These are phyloP conservation scores for Coemansia sp. DNA, from an alignment of 192 early-diverging fungal species.

Conservation along the genomic window DNA sequence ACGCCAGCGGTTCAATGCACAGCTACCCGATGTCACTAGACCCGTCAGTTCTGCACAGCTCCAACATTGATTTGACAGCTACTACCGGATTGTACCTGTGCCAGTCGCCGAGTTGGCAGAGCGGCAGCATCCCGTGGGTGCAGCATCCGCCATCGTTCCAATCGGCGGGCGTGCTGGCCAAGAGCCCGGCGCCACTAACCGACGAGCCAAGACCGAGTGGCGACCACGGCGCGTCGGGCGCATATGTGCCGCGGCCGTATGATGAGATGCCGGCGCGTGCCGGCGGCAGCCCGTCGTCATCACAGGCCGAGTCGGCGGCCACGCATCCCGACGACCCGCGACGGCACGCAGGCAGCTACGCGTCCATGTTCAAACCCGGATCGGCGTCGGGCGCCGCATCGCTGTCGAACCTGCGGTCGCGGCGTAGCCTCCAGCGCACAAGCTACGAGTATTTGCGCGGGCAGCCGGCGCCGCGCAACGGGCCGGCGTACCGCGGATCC, in stretches of 20 bases:
- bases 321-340: slow-evolving; percentile 1
- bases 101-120: slow-evolving; percentile 50
- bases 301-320: not conserved
- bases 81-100: slow-evolving; percentile 23
- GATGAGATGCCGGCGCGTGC: not conserved
- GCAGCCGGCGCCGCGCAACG: slow-evolving; percentile 17
- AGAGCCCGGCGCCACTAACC: slow-evolving; percentile 13
- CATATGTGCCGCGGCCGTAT: not conserved
- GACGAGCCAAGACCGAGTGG: not conserved
- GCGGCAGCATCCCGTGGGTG: slow-evolving; percentile 30
- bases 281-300: not conserved
- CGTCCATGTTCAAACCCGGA: slow-evolving; percentile 25
- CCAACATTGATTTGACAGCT: slow-evolving; percentile 14
- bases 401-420: slow-evolving; percentile 30
- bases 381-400: slow-evolving; percentile 16
- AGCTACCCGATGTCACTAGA: slow-evolving; percentile 27
- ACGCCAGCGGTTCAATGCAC: slow-evolving; percentile 17
- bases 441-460: slow-evolving; percentile 28
- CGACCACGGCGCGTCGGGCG: not conserved
- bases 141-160: slow-evolving; percentile 16
- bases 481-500: slow-evolving; percentile 32
- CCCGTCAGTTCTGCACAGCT: slow-evolving; percentile 12
- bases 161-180: slow-evolving; percentile 13
- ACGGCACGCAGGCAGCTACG: slow-evolving; percentile 3
- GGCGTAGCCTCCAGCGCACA: slow-evolving; percentile 27